phyloP scores from a whole-genome alignment of 2,329 filamentous ascomycete genomes.

The Dactylellina drechsleri region DNA sequence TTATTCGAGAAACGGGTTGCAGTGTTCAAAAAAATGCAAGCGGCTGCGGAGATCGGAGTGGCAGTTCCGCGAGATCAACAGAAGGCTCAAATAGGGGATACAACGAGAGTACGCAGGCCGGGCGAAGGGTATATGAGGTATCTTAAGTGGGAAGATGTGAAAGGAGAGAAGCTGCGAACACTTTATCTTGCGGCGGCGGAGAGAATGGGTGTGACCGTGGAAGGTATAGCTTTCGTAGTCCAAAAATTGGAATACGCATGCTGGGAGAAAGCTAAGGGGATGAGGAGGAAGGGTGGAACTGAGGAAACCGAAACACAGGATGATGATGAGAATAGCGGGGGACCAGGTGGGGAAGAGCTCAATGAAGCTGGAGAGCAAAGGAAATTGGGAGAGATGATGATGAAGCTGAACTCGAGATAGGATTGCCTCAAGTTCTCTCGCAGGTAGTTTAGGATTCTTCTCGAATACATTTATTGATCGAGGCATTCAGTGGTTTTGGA shows the following conservation, averaged over 20 bases:
- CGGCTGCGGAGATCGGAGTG: conserved; percentile 3
- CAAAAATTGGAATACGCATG: conserved; percentile 45
- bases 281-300: conserved; percentile 1
- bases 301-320: background rate
- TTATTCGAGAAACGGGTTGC: conserved; percentile 17
- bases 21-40: conserved; percentile 27
- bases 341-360: background rate
- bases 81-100: background rate
- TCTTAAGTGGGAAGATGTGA: conserved; percentile 34
- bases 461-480: no score
- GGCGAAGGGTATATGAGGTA: conserved; percentile 42
- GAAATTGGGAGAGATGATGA: background rate
- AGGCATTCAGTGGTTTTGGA: no score
- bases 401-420: background rate
- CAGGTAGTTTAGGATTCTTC: no score
- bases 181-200: conserved; percentile 31
- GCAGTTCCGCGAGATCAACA: conserved; percentile 5
- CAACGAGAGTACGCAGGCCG: conserved; percentile 17
- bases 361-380: conserved; percentile 13
- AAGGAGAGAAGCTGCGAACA: conserved; percentile 22
- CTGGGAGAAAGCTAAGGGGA: background rate
- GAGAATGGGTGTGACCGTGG: conserved; percentile 21
- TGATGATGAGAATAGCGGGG: background rate
- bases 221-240: conserved; percentile 39
- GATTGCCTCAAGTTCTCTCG: no score